phyloP scores from a whole-genome alignment of 2,329 filamentous ascomycete genomes.

The Colletotrichum sp. region DNA sequence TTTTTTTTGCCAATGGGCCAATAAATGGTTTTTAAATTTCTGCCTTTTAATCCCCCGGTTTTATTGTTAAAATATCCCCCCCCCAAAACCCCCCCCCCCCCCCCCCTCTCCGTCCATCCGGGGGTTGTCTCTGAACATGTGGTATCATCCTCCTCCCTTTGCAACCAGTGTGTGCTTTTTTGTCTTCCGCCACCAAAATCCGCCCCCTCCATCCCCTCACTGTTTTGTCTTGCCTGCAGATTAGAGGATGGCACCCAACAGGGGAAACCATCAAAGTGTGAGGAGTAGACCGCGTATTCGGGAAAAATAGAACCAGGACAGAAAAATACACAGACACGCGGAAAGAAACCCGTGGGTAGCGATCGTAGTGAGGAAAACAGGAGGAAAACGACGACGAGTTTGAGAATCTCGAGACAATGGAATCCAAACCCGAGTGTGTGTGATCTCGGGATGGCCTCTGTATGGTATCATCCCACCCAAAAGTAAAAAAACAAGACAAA shows the following conservation, averaged over 20 bases:
- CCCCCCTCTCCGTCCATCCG: not conserved
- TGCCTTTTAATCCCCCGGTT: too few species aligned
- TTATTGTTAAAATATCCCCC: too few species aligned
- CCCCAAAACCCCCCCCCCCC: too few species aligned
- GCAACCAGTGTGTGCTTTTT: not conserved
- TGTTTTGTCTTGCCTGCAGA: constrained; percentile 2
- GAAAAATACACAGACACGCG: not conserved
- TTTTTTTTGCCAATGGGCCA: too few species aligned
- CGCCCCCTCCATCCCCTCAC: not conserved
- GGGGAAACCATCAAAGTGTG: not conserved
- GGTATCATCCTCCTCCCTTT: constrained; percentile 21
- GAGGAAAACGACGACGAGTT: not conserved
- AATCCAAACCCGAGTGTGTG: not conserved
- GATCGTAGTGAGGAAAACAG: not conserved
- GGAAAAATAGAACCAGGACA: not conserved
- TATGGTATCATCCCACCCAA: constrained; percentile 18
- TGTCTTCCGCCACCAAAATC: not conserved
- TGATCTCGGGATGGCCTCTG: constrained; percentile 6
- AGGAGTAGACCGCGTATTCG: not conserved
- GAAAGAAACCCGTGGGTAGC: constrained; percentile 6
- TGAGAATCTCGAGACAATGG: not conserved
- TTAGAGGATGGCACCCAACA: not conserved
- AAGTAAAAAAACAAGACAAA: not conserved
- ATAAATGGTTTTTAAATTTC: too few species aligned
- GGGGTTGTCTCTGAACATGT: not conserved